Percentiles rank a stretch among this genome's conserved stretches.
These are phyloP conservation scores for Elaeis oleifera DNA, from an alignment of 202 grass and related monocot species.

Conservation along the genomic window DNA sequence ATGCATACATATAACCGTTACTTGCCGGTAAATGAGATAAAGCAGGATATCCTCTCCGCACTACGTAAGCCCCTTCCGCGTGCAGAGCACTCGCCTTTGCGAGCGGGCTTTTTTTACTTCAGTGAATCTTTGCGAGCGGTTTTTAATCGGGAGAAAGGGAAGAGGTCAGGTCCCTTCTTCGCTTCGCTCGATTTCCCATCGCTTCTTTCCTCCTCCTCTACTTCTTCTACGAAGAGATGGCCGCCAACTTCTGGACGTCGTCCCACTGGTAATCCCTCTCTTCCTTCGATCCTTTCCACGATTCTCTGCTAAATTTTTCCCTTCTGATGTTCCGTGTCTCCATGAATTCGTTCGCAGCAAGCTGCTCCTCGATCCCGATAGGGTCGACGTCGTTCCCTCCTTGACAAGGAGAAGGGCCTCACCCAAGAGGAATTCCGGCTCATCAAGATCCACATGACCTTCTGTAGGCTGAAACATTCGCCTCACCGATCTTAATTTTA, in stretches of 20 bases:
- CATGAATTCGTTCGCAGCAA: slow-evolving; percentile 38
- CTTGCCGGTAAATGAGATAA: too few species aligned
- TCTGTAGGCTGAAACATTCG: slow-evolving; percentile 35
- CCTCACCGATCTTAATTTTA: not conserved
- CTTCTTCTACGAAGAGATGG: not conserved
- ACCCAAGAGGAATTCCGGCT: slow-evolving; percentile 80
- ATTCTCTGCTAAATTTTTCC: not conserved
- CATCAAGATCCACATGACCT: slow-evolving; percentile 95
- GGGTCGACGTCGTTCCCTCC: slow-evolving; percentile 57
- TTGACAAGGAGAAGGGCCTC: slow-evolving; percentile 80
- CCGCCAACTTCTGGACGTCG: slow-evolving; percentile 12
- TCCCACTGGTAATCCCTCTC: not conserved
- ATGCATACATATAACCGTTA: too few species aligned
- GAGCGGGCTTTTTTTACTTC: too few species aligned
- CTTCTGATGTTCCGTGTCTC: not conserved
- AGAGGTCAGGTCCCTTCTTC: too few species aligned
- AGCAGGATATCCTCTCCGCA: too few species aligned
- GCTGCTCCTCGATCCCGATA: slow-evolving; percentile 75
- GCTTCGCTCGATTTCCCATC: too few species aligned
- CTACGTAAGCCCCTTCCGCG: too few species aligned
- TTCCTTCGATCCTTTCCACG: not conserved
- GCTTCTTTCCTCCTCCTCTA: too few species aligned
- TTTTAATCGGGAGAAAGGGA: too few species aligned
- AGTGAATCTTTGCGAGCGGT: too few species aligned
- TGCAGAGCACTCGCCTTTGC: too few species aligned